A percentile compares a stretch with the other conserved stretches of the same genome.
These are phyloP conservation scores for Citrus mangshanensis DNA, from an alignment of 345 rosid species.

Conservation along the genomic window DNA sequence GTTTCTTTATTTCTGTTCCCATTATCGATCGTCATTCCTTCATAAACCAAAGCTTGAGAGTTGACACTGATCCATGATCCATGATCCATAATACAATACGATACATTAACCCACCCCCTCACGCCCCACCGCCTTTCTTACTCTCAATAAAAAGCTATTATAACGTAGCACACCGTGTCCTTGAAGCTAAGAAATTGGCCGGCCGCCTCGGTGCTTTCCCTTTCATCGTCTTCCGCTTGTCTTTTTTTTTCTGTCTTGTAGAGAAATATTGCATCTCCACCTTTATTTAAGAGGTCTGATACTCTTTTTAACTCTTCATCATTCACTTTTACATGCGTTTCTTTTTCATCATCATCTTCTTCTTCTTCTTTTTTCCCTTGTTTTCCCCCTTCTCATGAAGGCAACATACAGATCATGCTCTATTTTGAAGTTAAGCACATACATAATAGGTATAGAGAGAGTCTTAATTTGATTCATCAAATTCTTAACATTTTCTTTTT, in stretches of 20 bases:
- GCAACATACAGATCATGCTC: neutral
- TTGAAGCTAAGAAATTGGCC: constrained; percentile 53
- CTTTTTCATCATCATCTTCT: neutral
- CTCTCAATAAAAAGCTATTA: constrained; percentile 23
- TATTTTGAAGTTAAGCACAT: neutral
- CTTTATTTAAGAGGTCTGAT: constrained; percentile 34
- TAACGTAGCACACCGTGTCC: constrained; percentile 54
- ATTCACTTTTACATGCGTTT: constrained; percentile 13
- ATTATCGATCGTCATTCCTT: constrained; percentile 29
- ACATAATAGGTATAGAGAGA: neutral
- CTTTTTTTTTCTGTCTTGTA: constrained; percentile 41
- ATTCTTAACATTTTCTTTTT: neutral
- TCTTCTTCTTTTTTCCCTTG: too few relatives aligned
- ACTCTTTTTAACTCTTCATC: constrained; percentile 12
- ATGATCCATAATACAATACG: constrained; percentile 1
- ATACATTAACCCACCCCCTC: too few relatives aligned
- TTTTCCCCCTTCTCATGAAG: neutral
- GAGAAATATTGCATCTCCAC: constrained; percentile 22
- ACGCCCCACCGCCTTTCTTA: neutral
- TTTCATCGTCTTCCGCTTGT: constrained; percentile 27
- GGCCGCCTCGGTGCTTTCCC: constrained; percentile 28
- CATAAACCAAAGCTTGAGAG: constrained; percentile 25
- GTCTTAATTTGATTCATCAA: neutral
- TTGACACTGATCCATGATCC: constrained; percentile 50
- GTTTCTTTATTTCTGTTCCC: constrained; percentile 52